phyloP scores from a whole-genome alignment of 306 rosid genomes.

The Inga leiocalycina region DNA sequence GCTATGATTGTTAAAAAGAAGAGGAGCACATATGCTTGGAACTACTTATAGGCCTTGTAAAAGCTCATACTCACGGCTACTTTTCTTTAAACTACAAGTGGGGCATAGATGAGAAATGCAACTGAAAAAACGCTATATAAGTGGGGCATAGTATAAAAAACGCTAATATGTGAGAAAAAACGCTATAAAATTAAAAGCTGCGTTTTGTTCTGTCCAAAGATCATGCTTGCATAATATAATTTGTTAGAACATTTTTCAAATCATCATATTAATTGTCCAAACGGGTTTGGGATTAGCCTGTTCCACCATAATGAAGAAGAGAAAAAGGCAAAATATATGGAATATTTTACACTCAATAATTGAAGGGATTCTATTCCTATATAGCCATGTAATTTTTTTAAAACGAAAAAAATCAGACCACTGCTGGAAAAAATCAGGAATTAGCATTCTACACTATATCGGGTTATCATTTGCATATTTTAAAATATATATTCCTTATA shows the following conservation, averaged over 20 bases:
- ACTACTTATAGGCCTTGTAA: slow-evolving; percentile 30
- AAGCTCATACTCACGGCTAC: slow-evolving; percentile 9
- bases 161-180: no score
- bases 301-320: slow-evolving; percentile 27
- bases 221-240: slow-evolving; percentile 4
- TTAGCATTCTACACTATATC: slow-evolving; percentile 5
- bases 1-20: background rate
- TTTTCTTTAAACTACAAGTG: slow-evolving; percentile 16
- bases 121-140: slow-evolving; percentile 9
- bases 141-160: no score
- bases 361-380: slow-evolving; percentile 9
- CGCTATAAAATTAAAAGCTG: no score
- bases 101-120: background rate
- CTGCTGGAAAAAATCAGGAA: slow-evolving; percentile 11
- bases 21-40: slow-evolving; percentile 11
- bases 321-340: slow-evolving; percentile 2
- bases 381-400: no score
- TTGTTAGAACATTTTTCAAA: slow-evolving; percentile 9
- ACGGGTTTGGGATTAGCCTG: slow-evolving; percentile 14
- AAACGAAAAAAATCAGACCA: background rate
- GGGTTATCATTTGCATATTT: background rate
- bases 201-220: background rate
- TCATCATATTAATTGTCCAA: slow-evolving; percentile 23
- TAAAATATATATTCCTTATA: no score
- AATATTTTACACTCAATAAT: slow-evolving; percentile 17